Conservation (phyloP, 345 rosid genomes). For the Punica granatum region DNA sequence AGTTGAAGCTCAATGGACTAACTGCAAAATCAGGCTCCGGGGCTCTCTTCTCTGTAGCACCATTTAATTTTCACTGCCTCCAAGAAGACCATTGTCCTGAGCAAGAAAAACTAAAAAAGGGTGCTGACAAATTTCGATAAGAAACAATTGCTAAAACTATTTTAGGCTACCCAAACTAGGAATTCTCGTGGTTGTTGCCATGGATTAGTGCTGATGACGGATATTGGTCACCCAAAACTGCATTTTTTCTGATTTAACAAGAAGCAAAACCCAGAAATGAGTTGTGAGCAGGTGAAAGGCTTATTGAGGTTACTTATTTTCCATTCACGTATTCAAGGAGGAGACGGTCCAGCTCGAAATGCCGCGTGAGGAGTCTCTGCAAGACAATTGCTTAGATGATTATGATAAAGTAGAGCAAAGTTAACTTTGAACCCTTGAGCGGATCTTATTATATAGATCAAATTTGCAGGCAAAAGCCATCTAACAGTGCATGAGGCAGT, state of each 20-base stretch:
- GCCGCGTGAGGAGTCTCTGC: slow-evolving; percentile 64
- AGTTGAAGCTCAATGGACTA: not conserved
- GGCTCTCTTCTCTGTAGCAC: not conserved
- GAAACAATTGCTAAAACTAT: no score
- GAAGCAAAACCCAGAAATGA: not conserved
- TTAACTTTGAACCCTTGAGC: not conserved
- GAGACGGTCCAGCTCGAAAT: slow-evolving; percentile 76
- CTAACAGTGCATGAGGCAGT: not conserved
- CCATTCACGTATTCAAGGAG: slow-evolving; percentile 66
- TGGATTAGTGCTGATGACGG: no score
- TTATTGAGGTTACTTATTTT: slow-evolving; percentile 22
- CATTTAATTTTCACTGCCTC: not conserved
- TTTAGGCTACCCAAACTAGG: no score
- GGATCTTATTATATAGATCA: not conserved
- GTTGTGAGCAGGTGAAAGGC: not conserved
- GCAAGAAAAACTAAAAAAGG: not conserved
- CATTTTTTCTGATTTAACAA: not conserved
- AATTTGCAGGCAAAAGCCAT: not conserved
- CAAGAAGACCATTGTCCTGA: not conserved
- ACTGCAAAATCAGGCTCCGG: not conserved
- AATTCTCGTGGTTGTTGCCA: no score
- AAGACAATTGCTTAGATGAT: slow-evolving; percentile 9
- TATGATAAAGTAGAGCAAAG: not conserved
- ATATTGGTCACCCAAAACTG: not conserved
- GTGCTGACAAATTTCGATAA: no score